phyloP scores from a whole-genome alignment of 1,284 basidiomycete species.

The Inonotus hispidus region DNA sequence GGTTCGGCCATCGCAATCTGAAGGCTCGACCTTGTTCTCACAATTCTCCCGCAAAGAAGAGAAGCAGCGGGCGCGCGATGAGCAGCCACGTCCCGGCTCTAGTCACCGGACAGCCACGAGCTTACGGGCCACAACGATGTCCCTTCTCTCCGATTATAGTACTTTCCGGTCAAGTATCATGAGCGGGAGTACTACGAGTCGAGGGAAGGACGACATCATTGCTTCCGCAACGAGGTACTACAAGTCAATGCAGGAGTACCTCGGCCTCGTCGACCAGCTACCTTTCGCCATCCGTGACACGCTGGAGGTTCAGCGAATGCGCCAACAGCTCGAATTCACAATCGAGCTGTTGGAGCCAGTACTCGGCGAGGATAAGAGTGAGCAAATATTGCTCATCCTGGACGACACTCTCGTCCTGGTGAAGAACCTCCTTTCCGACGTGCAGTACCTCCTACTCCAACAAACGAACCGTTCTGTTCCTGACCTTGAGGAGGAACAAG shows the following conservation, averaged over 20 bases:
- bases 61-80: background rate
- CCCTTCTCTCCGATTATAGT: slow-evolving; percentile 2
- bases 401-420: slow-evolving; percentile 7
- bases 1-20: background rate
- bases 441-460: slow-evolving; percentile 2
- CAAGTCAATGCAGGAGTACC: background rate
- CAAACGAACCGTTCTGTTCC: background rate
- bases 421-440: slow-evolving; percentile 5
- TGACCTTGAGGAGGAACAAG: background rate
- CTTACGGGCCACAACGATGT: background rate
- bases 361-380: background rate
- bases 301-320: slow-evolving; percentile 5
- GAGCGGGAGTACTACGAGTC: background rate
- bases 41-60: background rate
- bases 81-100: background rate
- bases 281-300: slow-evolving; percentile 10
- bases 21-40: background rate
- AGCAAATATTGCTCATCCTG: slow-evolving; percentile 3
- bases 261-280: slow-evolving; percentile 1
- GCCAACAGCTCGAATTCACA: slow-evolving; percentile 1
- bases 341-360: slow-evolving; percentile 1
- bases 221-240: slow-evolving; percentile 3
- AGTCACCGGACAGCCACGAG: background rate
- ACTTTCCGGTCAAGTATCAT: slow-evolving; percentile 11
- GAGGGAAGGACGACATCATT: background rate